These are phyloP conservation scores for Neofusicoccum sp. DNA, from an alignment of 2,329 filamentous ascomycete genomes.

Conservation along the genomic window DNA sequence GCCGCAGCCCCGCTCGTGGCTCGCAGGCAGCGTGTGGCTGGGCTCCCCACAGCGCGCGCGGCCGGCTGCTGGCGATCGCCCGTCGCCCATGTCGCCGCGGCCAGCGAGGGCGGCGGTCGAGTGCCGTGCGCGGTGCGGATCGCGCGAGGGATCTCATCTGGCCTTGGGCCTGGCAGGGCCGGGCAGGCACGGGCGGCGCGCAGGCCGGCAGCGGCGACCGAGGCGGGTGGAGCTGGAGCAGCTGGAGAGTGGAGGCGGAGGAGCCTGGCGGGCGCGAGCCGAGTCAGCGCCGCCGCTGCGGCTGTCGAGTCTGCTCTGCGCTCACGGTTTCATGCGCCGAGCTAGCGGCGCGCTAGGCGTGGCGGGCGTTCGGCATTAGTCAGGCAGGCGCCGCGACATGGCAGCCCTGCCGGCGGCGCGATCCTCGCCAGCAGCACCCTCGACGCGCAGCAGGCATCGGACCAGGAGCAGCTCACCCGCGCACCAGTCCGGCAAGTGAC, in stretches of 20 bases:
- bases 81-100: constrained; percentile 14
- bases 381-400: not conserved
- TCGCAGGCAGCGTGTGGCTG: constrained; percentile 8
- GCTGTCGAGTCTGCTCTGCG: not conserved
- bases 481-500: constrained; percentile 16
- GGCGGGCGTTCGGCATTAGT: constrained; percentile 17
- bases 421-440: constrained; percentile 4
- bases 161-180: not conserved
- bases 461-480: constrained; percentile 13
- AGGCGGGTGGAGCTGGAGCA: not conserved
- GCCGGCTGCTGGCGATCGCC: constrained; percentile 14
- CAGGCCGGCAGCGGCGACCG: constrained; percentile 9
- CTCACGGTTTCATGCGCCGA: constrained; percentile 17
- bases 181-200: constrained; percentile 3
- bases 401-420: constrained; percentile 1
- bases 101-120: not conserved
- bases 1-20: constrained; percentile 8
- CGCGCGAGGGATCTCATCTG: constrained; percentile 16
- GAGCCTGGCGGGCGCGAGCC: not conserved
- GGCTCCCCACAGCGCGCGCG: constrained; percentile 12
- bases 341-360: constrained; percentile 7
- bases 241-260: not conserved
- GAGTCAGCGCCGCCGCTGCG: not conserved
- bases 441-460: constrained; percentile 9
- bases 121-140: constrained; percentile 12